Evolutionary conservation across 164 flowering plant species (phyloP).

Genomic region (Stephania cephalantha): DNA sequence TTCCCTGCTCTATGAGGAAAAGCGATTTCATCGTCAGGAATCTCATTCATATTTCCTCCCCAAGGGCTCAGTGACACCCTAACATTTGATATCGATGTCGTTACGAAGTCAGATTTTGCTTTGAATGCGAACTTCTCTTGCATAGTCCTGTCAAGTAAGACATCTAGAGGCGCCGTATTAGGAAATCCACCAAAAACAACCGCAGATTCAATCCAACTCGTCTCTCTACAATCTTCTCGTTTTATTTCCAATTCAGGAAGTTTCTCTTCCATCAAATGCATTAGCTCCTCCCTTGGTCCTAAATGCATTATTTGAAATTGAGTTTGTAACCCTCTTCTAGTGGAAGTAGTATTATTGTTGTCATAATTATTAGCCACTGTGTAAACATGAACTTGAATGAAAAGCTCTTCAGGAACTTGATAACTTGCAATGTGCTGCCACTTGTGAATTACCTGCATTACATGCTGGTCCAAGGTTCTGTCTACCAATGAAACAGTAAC

Average conservation of each 20-base stretch:
- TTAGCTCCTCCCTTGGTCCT: neutral
- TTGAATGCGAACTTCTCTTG: neutral
- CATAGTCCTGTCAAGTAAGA: neutral
- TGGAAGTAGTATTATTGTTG: too few species aligned
- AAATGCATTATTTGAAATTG: neutral
- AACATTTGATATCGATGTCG: neutral
- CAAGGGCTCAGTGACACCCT: neutral
- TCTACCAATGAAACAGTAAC: neutral
- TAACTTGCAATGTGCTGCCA: constrained; percentile 3
- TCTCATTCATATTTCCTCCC: constrained; percentile 3
- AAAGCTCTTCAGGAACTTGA: neutral
- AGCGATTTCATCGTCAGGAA: neutral
- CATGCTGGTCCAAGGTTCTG: constrained; percentile 5
- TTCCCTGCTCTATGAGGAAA: constrained; percentile 3
- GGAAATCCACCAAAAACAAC: neutral
- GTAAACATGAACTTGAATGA: too few species aligned
- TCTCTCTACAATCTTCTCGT: neutral
- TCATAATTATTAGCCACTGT: too few species aligned
- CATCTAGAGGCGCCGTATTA: neutral
- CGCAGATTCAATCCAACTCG: constrained; percentile 4
- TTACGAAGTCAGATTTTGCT: neutral
- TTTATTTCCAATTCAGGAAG: neutral
- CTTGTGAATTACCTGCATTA: neutral
- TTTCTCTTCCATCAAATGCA: neutral
- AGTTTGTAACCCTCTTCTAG: neutral